Evolutionary conservation across 2,329 filamentous ascomycete species (phyloP).

Genomic region (Sclerotinia trifoliorum): DNA sequence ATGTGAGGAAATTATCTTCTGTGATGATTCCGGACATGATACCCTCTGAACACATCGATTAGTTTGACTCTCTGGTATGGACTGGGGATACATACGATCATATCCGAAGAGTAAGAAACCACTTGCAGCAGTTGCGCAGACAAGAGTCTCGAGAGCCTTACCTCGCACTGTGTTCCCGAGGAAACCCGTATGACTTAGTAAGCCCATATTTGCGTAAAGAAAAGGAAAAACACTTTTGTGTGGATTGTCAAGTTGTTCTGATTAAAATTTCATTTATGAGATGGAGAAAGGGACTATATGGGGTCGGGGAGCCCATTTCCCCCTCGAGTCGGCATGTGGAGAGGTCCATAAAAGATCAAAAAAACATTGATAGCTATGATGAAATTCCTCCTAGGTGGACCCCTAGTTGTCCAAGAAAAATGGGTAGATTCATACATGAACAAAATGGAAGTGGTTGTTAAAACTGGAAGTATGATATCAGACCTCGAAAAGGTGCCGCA

Average conservation of each 20-base stretch:
- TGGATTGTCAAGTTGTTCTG: background rate
- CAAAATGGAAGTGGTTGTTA: background rate
- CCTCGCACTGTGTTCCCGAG: conserved; percentile 19
- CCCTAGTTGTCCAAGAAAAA: conserved; percentile 7
- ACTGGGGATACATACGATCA: conserved; percentile 19
- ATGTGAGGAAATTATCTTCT: conserved; percentile 47
- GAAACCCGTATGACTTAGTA: conserved; percentile 22
- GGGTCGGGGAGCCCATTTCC: conserved; percentile 14
- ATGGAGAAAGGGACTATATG: conserved; percentile 19
- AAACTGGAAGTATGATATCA: conserved; percentile 20
- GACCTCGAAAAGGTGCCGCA: conserved; percentile 10
- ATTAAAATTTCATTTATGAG: background rate
- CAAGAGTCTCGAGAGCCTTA: conserved; percentile 21
- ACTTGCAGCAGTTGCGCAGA: conserved; percentile 22
- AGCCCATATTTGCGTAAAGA: conserved; percentile 5
- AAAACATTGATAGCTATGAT: conserved; percentile 16
- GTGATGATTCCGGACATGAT: conserved; percentile 45
- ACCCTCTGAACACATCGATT: conserved; percentile 12
- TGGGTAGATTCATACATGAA: background rate
- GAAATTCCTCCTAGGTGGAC: conserved; percentile 8
- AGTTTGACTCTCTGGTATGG: background rate
- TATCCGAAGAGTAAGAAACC: conserved; percentile 25
- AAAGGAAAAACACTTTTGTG: background rate
- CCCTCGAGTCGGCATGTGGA: background rate
- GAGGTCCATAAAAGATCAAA: conserved; percentile 15